phyloP scores from a whole-genome alignment of 1,284 basidiomycete genomes.

The Phellinidium pouzarii region DNA sequence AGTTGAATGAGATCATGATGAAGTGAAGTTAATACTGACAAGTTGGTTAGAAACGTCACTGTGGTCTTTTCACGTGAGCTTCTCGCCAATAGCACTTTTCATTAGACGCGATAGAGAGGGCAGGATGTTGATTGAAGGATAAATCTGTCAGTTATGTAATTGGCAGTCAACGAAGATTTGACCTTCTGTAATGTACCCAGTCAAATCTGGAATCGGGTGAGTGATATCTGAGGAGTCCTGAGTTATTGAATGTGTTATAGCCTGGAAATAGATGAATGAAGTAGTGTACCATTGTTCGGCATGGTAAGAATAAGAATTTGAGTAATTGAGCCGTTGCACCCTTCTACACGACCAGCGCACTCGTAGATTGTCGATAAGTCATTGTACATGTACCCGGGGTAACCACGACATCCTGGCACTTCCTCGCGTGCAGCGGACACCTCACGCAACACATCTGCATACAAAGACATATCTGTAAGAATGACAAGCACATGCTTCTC shows the following conservation, averaged over 20 bases:
- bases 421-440: slow-evolving; percentile 98
- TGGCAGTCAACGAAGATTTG: slow-evolving; percentile 99
- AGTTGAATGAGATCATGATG: background rate
- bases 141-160: slow-evolving; percentile 92
- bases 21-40: slow-evolving; percentile 41
- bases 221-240: slow-evolving; percentile 76
- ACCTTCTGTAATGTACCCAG: slow-evolving; percentile 98
- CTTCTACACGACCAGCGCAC: slow-evolving; percentile 96
- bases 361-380: slow-evolving; percentile 99
- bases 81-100: slow-evolving; percentile 99
- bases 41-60: slow-evolving; percentile 98
- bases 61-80: slow-evolving; percentile 96
- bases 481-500: slow-evolving; percentile 99
- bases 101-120: slow-evolving; percentile 98
- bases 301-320: slow-evolving; percentile 99
- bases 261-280: slow-evolving; percentile 18
- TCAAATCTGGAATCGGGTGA: slow-evolving; percentile 99
- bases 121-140: slow-evolving; percentile 99
- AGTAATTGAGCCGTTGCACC: slow-evolving; percentile 98
- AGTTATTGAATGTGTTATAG: slow-evolving; percentile 4
- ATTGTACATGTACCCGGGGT: slow-evolving; percentile 99
- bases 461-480: slow-evolving; percentile 98
- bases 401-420: slow-evolving; percentile 98
- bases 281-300: slow-evolving; percentile 90
- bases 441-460: slow-evolving; percentile 97